phyloP scores from a whole-genome alignment of 352 stramenopile genomes.

The Globisporangium radiosum region DNA sequence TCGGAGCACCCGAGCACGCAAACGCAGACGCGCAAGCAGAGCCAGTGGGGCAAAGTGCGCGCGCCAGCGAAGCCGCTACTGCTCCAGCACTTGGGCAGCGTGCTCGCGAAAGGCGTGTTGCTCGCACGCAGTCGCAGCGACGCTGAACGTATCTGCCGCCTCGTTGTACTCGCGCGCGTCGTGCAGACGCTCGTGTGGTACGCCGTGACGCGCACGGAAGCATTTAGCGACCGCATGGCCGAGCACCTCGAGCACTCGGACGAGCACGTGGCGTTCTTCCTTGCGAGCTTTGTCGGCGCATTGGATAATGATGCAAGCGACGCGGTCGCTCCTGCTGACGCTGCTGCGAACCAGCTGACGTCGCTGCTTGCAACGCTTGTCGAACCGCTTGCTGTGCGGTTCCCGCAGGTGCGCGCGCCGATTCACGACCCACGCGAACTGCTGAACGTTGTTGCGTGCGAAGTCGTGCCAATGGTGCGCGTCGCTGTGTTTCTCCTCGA shows the following conservation, averaged over 20 bases:
- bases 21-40: slow-evolving; percentile 84
- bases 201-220: slow-evolving; percentile 44
- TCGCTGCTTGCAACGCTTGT: slow-evolving; percentile 21
- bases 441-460: slow-evolving; percentile 69
- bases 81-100: slow-evolving; percentile 61
- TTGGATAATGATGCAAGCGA: slow-evolving; percentile 14
- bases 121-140: slow-evolving; percentile 48
- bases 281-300: slow-evolving; percentile 32
- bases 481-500: slow-evolving; percentile 65
- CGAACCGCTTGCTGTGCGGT: slow-evolving; percentile 22
- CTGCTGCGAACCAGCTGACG: slow-evolving; percentile 23
- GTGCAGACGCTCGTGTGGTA: slow-evolving; percentile 80
- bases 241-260: slow-evolving; percentile 44
- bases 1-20: slow-evolving; percentile 76
- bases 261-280: slow-evolving; percentile 48
- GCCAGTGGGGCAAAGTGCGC: slow-evolving; percentile 76
- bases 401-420: slow-evolving; percentile 17
- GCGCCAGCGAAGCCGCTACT: slow-evolving; percentile 72
- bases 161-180: slow-evolving; percentile 62
- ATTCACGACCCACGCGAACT: slow-evolving; percentile 37
- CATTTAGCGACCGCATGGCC: slow-evolving; percentile 58
- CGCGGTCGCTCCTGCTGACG: not conserved
- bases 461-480: slow-evolving; percentile 65
- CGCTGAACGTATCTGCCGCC: slow-evolving; percentile 47
- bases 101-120: slow-evolving; percentile 67